Evolutionary conservation across 75 land plant genomes (phyloP).

Genomic region (Sequoiadendron giganteum): DNA sequence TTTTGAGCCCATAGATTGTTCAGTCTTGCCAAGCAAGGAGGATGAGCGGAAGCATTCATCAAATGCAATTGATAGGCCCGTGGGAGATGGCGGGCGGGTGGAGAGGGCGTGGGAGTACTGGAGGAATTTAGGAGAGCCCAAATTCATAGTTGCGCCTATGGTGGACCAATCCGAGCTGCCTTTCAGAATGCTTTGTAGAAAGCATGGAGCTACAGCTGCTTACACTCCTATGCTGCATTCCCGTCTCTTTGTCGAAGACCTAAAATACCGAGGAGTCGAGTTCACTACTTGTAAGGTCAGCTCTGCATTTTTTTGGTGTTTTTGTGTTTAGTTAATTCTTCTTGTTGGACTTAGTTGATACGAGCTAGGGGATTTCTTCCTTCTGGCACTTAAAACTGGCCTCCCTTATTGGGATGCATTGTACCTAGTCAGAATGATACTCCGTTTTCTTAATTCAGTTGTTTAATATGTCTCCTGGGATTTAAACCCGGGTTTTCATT

Average conservation of each 20-base stretch:
- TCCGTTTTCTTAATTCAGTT: neutral
- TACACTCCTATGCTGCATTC: slow-evolving; percentile 98
- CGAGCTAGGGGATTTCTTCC: no score
- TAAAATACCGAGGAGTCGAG: slow-evolving; percentile 69
- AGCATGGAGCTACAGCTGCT: slow-evolving; percentile 91
- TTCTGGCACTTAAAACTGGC: no score
- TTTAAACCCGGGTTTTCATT: no score
- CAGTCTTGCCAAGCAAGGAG: neutral
- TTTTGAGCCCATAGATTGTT: neutral
- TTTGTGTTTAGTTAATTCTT: no score
- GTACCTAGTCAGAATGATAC: no score
- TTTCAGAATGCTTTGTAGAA: slow-evolving; percentile 94
- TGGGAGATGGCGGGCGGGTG: slow-evolving; percentile 16
- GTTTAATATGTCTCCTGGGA: neutral
- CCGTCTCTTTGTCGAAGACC: slow-evolving; percentile 75
- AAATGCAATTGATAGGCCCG: slow-evolving; percentile 1
- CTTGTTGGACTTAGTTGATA: no score
- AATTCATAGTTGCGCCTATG: slow-evolving; percentile 94
- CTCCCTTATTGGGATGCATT: no score
- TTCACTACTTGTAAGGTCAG: slow-evolving; percentile 95
- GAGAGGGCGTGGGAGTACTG: slow-evolving; percentile 91
- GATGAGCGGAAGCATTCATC: neutral
- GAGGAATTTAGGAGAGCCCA: slow-evolving; percentile 76
- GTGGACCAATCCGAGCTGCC: slow-evolving; percentile 99
- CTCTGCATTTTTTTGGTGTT: neutral